Evolutionary conservation across 163 green algal genomes (phyloP).

Genomic region (Scenedesmus sp.): DNA sequence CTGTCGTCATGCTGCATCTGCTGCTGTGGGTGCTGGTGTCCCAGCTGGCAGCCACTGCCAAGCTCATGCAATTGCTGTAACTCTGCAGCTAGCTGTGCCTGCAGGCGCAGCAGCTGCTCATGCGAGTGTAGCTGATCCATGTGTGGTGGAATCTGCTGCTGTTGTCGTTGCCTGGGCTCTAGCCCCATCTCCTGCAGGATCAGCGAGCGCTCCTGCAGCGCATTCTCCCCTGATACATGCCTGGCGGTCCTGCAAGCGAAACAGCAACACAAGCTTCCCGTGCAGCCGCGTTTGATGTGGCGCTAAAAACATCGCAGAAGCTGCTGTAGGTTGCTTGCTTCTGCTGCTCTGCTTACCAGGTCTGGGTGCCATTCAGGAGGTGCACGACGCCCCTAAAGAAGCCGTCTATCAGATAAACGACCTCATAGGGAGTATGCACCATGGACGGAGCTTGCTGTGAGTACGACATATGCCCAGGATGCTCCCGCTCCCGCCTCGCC

Average conservation of each 20-base stretch:
- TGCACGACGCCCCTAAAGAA: not conserved
- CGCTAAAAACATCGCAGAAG: not conserved
- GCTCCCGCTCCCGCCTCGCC: not conserved
- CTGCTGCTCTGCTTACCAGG: not conserved
- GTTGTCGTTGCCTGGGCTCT: not conserved
- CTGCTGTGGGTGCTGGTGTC: not conserved
- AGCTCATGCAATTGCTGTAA: not conserved
- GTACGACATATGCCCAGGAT: not conserved
- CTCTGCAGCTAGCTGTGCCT: not conserved
- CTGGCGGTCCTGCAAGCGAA: not conserved
- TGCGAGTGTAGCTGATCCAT: not conserved
- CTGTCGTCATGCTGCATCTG: not conserved
- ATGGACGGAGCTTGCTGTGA: not conserved
- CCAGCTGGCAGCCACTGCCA: not conserved
- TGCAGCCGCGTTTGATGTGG: too few species aligned
- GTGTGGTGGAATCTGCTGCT: not conserved
- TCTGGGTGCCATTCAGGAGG: not conserved
- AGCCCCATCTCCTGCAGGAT: not conserved
- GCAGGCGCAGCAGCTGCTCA: not conserved
- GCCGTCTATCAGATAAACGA: not conserved
- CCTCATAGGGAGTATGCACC: not conserved
- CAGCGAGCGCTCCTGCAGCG: not conserved
- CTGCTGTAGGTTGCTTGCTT: not conserved
- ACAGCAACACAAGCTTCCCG: too few species aligned
- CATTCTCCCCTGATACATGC: not conserved